Evolutionary conservation across 768 basidiomycete species (phyloP).

Genomic region (Gelatoporia subvermispora): DNA sequence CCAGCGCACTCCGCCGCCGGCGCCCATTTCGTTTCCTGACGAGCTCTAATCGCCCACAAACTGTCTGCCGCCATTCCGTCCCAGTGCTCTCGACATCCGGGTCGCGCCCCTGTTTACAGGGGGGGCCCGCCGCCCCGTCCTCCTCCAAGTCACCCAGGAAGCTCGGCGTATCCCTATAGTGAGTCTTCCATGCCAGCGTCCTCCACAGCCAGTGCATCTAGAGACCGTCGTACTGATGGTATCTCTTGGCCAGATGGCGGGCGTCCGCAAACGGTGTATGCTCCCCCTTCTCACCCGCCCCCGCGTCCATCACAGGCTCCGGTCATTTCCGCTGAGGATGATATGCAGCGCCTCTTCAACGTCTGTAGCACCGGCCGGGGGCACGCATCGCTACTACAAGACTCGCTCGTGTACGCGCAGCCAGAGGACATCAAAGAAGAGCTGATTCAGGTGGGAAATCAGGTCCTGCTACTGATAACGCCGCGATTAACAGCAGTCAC

Average conservation of each 20-base stretch:
- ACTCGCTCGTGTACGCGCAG: slow-evolving; percentile 63
- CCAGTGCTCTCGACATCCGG: too few relatives aligned
- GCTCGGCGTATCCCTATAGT: too few relatives aligned
- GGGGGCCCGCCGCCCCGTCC: too few relatives aligned
- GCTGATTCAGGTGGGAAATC: slow-evolving; percentile 35
- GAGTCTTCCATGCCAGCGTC: too few relatives aligned
- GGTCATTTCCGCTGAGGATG: slow-evolving; percentile 50
- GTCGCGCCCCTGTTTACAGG: too few relatives aligned
- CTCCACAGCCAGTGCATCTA: too few relatives aligned
- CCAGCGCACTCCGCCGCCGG: too few relatives aligned
- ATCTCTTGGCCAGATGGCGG: slow-evolving; percentile 13
- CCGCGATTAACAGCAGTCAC: background rate
- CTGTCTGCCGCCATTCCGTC: too few relatives aligned
- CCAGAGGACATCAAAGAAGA: slow-evolving; percentile 57
- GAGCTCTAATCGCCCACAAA: too few relatives aligned
- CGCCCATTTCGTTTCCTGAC: too few relatives aligned
- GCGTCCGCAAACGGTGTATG: background rate
- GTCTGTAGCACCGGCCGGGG: slow-evolving; percentile 80
- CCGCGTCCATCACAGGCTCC: slow-evolving; percentile 2
- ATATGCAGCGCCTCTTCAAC: slow-evolving; percentile 73
- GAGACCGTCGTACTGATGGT: slow-evolving; percentile 8
- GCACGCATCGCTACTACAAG: slow-evolving; percentile 68
- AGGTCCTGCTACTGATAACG: slow-evolving; percentile 13
- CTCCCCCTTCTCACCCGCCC: slow-evolving; percentile 2
- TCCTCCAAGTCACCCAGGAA: too few relatives aligned